Evolutionary conservation across 192 early-diverging fungal species (phyloP), one percentile per base, ranked within the genome.

Genomic region (Lobosporangium transversale): DNA sequence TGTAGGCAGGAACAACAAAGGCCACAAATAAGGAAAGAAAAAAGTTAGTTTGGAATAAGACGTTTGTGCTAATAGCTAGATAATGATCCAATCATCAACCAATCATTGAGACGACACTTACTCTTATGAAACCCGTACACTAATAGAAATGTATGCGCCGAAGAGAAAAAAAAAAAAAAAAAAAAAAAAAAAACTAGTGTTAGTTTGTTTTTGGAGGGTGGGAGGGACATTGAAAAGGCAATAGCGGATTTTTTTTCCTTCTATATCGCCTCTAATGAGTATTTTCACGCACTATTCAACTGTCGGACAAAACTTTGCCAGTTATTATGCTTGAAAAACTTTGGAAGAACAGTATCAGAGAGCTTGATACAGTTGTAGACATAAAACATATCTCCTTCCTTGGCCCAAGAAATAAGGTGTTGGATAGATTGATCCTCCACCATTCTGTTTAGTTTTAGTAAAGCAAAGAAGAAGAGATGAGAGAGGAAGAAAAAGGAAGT

Each of bases 321-420:
- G 81, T 95, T 94, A 79, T 92, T 94, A 78, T 96, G 94, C 78
- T 94, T 95, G 67, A 95, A 96, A 66, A 94, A 91, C 71, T 91
- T 88, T 23, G 94, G 94, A 51, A 96, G 80, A 0, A 96, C 84
- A 12, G 70, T 80, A 62, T 88, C 89, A 29, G 91, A 89, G 78
- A 97, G 93, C 58, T 92, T 92, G n/a, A 90, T 91, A 8, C 90
- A 90, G 52, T 95, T 94, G 53, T 89, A 90, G 24, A 97, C 92
- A 24, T 94, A 91, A 81, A 97, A 97, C 55, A 91, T 86, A 60
- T 94, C 90, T 62, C 95, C 95, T 31, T 86, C 80, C 15, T 80
- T 74, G 27, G 93, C 90, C 95, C 95, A 97, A 52, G 81, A 78
- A 32, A 93, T 87, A 26, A 92, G 70, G 49, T 87, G 69, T 35